Percentiles rank a stretch among this genome's conserved stretches.
These are phyloP conservation scores for Mucor velutinosus DNA, from an alignment of 371 early-diverging fungal genomes.

Conservation along the genomic window DNA sequence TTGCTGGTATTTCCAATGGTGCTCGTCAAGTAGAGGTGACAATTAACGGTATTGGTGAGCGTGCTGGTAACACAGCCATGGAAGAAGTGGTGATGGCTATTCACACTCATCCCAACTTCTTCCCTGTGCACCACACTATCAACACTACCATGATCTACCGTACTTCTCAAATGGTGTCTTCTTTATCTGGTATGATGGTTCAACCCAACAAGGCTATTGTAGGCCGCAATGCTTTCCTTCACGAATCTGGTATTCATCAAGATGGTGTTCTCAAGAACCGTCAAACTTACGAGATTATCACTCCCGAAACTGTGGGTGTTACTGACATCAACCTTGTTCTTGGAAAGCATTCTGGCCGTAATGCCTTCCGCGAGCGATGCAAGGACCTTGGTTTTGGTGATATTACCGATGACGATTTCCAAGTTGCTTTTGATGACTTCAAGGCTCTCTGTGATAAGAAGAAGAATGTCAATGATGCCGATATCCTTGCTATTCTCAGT, in stretches of 20 bases:
- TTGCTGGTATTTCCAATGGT: constrained; percentile 88
- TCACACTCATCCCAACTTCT: constrained; percentile 82
- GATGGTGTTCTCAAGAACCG: constrained; percentile 96
- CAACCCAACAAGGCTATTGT: constrained; percentile 98
- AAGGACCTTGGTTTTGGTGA: constrained; percentile 79
- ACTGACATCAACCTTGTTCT: constrained; percentile 84
- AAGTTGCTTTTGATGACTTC: constrained; percentile 83
- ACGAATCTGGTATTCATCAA: constrained; percentile 97
- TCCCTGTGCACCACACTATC: constrained; percentile 87
- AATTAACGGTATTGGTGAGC: constrained; percentile 97
- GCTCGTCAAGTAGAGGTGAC: constrained; percentile 97
- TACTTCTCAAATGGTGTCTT: constrained; percentile 87
- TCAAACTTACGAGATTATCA: constrained; percentile 94
- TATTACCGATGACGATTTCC: constrained; percentile 66
- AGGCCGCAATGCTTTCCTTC: constrained; percentile 96
- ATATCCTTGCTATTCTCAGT: constrained; percentile 82
- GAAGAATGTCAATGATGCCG: constrained; percentile 89
- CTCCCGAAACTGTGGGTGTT: constrained; percentile 89
- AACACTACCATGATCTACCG: constrained; percentile 87
- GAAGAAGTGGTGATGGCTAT: constrained; percentile 96
- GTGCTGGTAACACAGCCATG: constrained; percentile 96
- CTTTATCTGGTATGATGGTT: constrained; percentile 89
- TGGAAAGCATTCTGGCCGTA: constrained; percentile 96
- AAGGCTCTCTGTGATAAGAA: constrained; percentile 91
- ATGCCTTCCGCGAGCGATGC: constrained; percentile 85